Percentiles rank a stretch among this genome's conserved stretches.
Evolutionary conservation across 768 basidiomycete genomes (phyloP).

Genomic region (Naematelia aurantialba): DNA sequence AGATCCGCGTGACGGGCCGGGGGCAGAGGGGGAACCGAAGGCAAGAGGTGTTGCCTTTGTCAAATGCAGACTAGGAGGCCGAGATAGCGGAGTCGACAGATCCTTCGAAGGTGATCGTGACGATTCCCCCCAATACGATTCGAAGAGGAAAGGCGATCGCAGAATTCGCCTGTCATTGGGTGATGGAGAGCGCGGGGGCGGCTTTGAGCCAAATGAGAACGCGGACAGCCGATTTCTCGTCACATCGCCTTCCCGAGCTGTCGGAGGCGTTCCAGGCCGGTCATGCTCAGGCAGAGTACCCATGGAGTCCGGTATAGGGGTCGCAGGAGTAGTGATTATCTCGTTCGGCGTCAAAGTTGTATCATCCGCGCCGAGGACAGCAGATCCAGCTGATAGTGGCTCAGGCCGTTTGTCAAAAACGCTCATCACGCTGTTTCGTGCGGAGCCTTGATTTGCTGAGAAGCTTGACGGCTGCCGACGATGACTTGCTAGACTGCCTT

Average conservation of each 20-base stretch:
- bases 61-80: constrained; percentile 37
- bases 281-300: constrained; percentile 3
- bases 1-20: background rate
- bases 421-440: constrained; percentile 12
- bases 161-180: background rate
- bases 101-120: constrained; percentile 2
- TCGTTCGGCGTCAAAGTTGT: constrained; percentile 14
- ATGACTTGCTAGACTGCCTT: constrained; percentile 6
- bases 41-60: constrained; percentile 32
- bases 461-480: constrained; percentile 4
- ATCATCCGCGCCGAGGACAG: background rate
- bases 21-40: constrained; percentile 8
- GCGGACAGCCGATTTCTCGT: constrained; percentile 20
- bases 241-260: constrained; percentile 15
- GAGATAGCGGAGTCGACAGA: constrained; percentile 24
- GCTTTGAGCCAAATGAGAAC: constrained; percentile 37
- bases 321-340: constrained; percentile 38
- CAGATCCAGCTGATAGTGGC: background rate
- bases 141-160: background rate
- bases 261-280: background rate
- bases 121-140: background rate
- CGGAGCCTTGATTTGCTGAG: constrained; percentile 1
- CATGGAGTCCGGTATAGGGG: constrained; percentile 24
- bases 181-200: constrained; percentile 13
- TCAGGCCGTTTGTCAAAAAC: constrained; percentile 1